phyloP scores from a whole-genome alignment of 2,329 filamentous ascomycete genomes.

The Stagonosporopsis vannaccii region DNA sequence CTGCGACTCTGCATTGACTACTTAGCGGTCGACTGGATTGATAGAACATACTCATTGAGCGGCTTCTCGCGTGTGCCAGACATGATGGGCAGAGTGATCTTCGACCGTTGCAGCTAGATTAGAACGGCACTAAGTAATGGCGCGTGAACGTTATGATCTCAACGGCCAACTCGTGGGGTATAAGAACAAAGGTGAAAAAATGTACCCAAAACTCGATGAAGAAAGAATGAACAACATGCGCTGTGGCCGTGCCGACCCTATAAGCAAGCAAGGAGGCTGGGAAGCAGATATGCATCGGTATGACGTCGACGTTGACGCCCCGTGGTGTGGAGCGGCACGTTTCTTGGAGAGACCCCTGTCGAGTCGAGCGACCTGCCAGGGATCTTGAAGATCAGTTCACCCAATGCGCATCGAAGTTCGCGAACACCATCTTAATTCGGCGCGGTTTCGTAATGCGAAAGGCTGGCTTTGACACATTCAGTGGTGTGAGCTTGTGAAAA shows the following conservation, averaged over 20 bases:
- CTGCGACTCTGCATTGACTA: neutral
- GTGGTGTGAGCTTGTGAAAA: conserved; percentile 15
- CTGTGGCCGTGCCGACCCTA: conserved; percentile 36
- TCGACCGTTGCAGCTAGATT: conserved; percentile 28
- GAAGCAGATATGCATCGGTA: conserved; percentile 26
- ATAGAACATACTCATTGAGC: conserved; percentile 43
- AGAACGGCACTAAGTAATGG: conserved; percentile 18
- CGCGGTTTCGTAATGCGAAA: conserved; percentile 11
- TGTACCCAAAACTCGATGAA: conserved; percentile 11
- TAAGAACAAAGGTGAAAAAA: conserved; percentile 12
- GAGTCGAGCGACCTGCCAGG: conserved; percentile 31
- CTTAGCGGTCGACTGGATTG: neutral
- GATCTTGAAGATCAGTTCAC: conserved; percentile 35
- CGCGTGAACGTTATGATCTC: conserved; percentile 19
- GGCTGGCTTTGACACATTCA: conserved; percentile 13
- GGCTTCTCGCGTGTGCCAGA: conserved; percentile 38
- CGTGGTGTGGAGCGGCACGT: conserved; percentile 29
- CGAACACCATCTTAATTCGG: conserved; percentile 24
- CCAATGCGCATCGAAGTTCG: conserved; percentile 38
- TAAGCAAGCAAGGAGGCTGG: conserved; percentile 37
- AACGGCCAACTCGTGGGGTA: conserved; percentile 18
- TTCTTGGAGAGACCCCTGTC: conserved; percentile 38
- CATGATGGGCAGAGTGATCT: conserved; percentile 30
- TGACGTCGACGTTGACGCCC: conserved; percentile 44
- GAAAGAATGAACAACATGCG: conserved; percentile 8